Evolutionary conservation across 2,329 filamentous ascomycete species (phyloP).

Genomic region (Paracoccidioides brasiliensis): DNA sequence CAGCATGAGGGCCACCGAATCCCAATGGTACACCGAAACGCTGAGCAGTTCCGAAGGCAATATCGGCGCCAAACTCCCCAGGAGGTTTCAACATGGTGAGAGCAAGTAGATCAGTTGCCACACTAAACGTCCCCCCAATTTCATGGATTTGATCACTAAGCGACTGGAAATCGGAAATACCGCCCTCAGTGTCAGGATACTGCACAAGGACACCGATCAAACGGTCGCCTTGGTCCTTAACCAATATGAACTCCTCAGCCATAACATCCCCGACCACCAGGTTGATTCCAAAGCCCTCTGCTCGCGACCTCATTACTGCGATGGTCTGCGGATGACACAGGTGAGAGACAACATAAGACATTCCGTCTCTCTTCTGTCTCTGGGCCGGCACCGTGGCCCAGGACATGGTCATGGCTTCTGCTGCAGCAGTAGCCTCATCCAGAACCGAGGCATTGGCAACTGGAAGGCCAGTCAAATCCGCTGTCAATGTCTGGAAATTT

Average conservation of each 20-base stretch:
- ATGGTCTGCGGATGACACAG: conserved; percentile 76
- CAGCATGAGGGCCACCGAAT: conserved; percentile 87
- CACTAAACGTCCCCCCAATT: conserved; percentile 66
- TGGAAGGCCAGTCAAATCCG: conserved; percentile 72
- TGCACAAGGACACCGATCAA: conserved; percentile 85
- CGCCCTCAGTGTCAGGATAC: conserved; percentile 81
- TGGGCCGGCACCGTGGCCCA: conserved; percentile 59
- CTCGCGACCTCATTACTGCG: conserved; percentile 68
- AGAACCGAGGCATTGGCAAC: conserved; percentile 85
- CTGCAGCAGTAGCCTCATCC: conserved; percentile 83
- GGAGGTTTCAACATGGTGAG: conserved; percentile 79
- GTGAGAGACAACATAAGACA: conserved; percentile 73
- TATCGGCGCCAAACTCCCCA: conserved; percentile 87
- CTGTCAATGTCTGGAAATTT: conserved; percentile 90
- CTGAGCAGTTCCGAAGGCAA: conserved; percentile 88
- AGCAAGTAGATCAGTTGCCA: conserved; percentile 78
- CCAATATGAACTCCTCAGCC: conserved; percentile 47
- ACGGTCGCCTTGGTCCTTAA: conserved; percentile 65
- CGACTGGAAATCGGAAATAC: conserved; percentile 58
- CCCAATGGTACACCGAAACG: conserved; percentile 85
- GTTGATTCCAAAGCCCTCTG: conserved; percentile 80
- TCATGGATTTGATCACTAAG: conserved; percentile 68
- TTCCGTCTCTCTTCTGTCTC: conserved; percentile 60
- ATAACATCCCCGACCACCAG: conserved; percentile 62
- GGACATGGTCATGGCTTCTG: conserved; percentile 91